Evolutionary conservation across 805 yeast species (phyloP), one percentile per base, ranked within the genome.

Genomic region (Candida michaelii): DNA sequence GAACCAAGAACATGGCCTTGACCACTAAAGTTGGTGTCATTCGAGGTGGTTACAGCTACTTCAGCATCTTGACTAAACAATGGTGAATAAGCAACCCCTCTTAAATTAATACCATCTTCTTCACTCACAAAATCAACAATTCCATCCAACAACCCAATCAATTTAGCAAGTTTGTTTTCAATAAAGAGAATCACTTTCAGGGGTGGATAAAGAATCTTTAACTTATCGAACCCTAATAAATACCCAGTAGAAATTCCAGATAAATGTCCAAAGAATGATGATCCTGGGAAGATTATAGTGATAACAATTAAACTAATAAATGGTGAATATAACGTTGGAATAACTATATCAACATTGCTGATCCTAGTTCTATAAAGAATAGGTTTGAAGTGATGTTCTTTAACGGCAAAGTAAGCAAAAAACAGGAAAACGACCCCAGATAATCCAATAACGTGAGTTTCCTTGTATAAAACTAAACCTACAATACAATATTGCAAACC

Each of bases 401-500:
- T 63, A 50, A 73, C 76, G n/a, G 86, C 79, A 48, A 67, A 76
- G 62, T 73, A 85, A 3, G 82, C 78, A 44, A 79, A 54, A 52
- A 88, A 76, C 40, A 89, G 74, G 56, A 87, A 87, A 24, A 77
- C 77, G 78, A 90, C 77, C 1, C 83, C 95, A 39, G 87, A 79
- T 16, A 89, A 74, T 1, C 95, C 95, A 14, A 81, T 61, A 1
- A 80, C 82, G 9, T 74, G 67, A 1, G 75, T 65, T 3, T 69
- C 54, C 9, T 85, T 84, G 46, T 69, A 80, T 12, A 84, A 64
- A 4, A 69, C 9, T 45, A 65, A 50, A 1, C 83, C 82, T 4
- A 78, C 56, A 6, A 77, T 18, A 51, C 84, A 75, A 62, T 76
- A 83, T 34, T 78, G 75, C 30, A 87, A 54, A 3, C 85, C 96